Percentiles rank a stretch among this genome's conserved stretches.
Conservation (phyloP, 2,329 filamentous ascomycete species). For the Colletotrichum viniferum region DNA sequence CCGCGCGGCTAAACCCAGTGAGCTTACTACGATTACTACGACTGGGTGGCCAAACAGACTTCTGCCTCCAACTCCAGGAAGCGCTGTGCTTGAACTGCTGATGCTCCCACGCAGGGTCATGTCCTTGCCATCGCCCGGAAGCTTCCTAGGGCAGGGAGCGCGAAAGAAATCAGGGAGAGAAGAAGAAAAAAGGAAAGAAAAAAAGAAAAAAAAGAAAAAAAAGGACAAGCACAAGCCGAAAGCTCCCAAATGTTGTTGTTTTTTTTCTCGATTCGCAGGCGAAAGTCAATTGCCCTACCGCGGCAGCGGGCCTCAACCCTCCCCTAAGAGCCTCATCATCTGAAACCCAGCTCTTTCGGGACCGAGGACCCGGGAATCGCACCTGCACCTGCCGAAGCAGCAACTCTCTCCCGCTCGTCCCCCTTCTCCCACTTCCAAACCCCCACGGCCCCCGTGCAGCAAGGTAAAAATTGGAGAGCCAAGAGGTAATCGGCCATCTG, state of each 20-base stretch:
- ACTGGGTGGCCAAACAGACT: background rate
- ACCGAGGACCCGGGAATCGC: background rate
- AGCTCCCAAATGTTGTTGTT: background rate
- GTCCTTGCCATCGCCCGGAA: background rate
- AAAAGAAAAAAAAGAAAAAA: too few relatives aligned
- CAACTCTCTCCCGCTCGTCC: background rate
- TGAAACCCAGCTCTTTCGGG: slow-evolving; percentile 1
- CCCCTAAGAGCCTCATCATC: background rate
- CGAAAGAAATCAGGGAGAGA: background rate
- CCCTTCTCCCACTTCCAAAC: background rate
- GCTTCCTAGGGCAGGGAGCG: background rate
- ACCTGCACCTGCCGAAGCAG: background rate
- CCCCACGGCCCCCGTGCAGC: background rate
- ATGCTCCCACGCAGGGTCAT: background rate
- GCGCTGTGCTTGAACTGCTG: background rate
- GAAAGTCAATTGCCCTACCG: slow-evolving; percentile 11
- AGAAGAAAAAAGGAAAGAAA: background rate
- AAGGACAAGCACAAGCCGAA: background rate
- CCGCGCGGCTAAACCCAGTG: background rate
- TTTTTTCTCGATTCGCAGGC: background rate
- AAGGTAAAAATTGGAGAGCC: background rate
- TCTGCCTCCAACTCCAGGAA: background rate
- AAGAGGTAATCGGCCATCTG: background rate
- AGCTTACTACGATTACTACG: background rate
- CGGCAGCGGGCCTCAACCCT: background rate